Base-by-base conservation (phyloP, 495 filamentous ascomycete species). In the Xeromyces bisporus region DNA sequence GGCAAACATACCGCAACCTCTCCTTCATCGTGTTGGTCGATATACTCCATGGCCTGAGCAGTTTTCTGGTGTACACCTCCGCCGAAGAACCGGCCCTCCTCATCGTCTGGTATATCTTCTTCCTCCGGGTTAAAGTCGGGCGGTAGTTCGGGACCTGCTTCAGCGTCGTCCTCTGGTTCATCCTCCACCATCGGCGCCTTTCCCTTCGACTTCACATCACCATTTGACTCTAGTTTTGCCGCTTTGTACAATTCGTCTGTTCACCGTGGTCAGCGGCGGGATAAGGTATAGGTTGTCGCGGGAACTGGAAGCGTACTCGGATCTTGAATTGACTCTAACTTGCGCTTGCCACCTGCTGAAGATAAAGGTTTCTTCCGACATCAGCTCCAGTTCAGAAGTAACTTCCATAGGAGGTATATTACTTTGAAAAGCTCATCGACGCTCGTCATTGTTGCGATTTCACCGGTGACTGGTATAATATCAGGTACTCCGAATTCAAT, bases 11-110 rank as follows among this genome's bases (percentile, higher is more conserved):
- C 60, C 35, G 44, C 53, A 34, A 60, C 49, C 23, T 69, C 64
- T 7, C 71, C 70, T 33, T 47, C 51, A 30, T 83, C 76, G 25
- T 70, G 62, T 28, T 69, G 63, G 31, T 89, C 80, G 26, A 99
- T 74, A 49, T 77, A 94, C 48, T 96, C 77, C 47, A 99, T 69
- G n/a, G 85, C 82, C 35, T 87, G 72, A 2, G 70, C 73, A 34
- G 89, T 83, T 34, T 77, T 67, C 18, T 71, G 67, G 16, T 78
- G 80, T 40, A 96, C 75, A 26, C 89, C 89, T 33, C 83, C 81
- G 26, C 87, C 89, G 44, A 92, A 96, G 62, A 99, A 99, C 29
- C 89, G 73, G 0, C 87, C 86, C 35, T 86, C 89, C 32, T 91
- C 80, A 45, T 93, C 87, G 44, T 91, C 85, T 18, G 69, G 20